Evolutionary conservation across 1,284 basidiomycete genomes (phyloP).

Genomic region (Neonothopanus nambi): DNA sequence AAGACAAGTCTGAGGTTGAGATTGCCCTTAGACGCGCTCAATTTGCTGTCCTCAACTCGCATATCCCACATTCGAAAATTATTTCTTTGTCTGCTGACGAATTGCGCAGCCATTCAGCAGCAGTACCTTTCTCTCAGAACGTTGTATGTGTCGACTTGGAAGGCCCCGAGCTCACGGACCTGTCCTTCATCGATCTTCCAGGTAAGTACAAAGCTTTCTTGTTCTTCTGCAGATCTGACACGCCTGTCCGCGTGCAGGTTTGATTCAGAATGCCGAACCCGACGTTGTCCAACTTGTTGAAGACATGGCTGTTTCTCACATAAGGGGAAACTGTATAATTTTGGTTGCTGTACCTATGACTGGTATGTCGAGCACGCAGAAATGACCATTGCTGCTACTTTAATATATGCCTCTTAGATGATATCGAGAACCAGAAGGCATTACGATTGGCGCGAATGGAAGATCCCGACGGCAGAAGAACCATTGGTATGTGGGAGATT

Average conservation of each 20-base stretch:
- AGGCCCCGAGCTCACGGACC: slow-evolving; percentile 38
- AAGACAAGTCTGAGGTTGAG: slow-evolving; percentile 26
- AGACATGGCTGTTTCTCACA: slow-evolving; percentile 43
- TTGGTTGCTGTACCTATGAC: slow-evolving; percentile 55
- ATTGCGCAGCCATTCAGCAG: neutral
- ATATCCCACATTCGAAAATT: slow-evolving; percentile 19
- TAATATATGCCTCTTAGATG: slow-evolving; percentile 35
- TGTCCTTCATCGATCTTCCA: slow-evolving; percentile 48
- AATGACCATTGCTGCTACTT: slow-evolving; percentile 5
- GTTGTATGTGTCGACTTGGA: slow-evolving; percentile 40
- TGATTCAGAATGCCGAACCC: slow-evolving; percentile 47
- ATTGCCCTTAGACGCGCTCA: slow-evolving; percentile 32
- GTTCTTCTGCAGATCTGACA: neutral
- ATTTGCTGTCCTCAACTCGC: slow-evolving; percentile 33
- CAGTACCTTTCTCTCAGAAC: slow-evolving; percentile 38
- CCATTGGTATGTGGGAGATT: slow-evolving; percentile 45
- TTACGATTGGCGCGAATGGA: slow-evolving; percentile 41
- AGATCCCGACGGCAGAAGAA: slow-evolving; percentile 47
- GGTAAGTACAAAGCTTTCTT: slow-evolving; percentile 24
- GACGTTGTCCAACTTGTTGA: slow-evolving; percentile 48
- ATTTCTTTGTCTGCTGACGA: slow-evolving; percentile 12
- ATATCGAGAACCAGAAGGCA: slow-evolving; percentile 55
- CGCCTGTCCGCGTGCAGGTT: slow-evolving; percentile 29
- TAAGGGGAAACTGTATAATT: slow-evolving; percentile 52
- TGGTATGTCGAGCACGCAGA: slow-evolving; percentile 32